A percentile compares a stretch with the other conserved stretches of the same genome.
Evolutionary conservation across 805 yeast genomes (phyloP).

Genomic region (Starmerella roubikii): DNA sequence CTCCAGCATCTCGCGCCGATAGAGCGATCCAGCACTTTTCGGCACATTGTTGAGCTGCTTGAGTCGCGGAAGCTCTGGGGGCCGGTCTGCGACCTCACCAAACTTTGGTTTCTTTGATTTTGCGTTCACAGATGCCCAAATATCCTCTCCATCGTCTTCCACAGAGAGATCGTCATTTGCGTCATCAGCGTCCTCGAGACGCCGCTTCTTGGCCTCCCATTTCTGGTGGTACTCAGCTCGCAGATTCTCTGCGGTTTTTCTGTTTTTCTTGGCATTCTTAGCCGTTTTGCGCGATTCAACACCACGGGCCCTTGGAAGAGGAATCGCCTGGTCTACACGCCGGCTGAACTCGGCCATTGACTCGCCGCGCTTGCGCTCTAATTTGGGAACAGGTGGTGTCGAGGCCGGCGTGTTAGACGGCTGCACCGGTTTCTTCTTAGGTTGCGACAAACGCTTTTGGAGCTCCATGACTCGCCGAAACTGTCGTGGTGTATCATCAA

Average conservation of each 20-base stretch:
- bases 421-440: background rate
- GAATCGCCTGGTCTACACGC: constrained; percentile 31
- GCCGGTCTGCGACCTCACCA: constrained; percentile 32
- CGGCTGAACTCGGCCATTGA: constrained; percentile 28
- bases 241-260: constrained; percentile 19
- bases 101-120: constrained; percentile 27
- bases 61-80: constrained; percentile 27
- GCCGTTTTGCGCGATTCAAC: constrained; percentile 23
- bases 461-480: constrained; percentile 24
- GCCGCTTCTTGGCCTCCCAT: constrained; percentile 15
- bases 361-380: constrained; percentile 25
- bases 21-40: constrained; percentile 29
- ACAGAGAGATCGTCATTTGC: constrained; percentile 21
- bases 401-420: background rate
- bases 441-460: constrained; percentile 1
- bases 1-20: constrained; percentile 28
- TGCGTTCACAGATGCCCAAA: constrained; percentile 28
- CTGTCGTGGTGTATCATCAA: constrained; percentile 27
- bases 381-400: constrained; percentile 9
- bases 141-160: constrained; percentile 30
- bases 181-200: constrained; percentile 13
- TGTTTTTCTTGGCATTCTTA: constrained; percentile 21
- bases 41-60: constrained; percentile 28
- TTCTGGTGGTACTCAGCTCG: constrained; percentile 18
- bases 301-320: constrained; percentile 27